phyloP scores from a whole-genome alignment of 257 asterid species.

The Echium plantagineum region DNA sequence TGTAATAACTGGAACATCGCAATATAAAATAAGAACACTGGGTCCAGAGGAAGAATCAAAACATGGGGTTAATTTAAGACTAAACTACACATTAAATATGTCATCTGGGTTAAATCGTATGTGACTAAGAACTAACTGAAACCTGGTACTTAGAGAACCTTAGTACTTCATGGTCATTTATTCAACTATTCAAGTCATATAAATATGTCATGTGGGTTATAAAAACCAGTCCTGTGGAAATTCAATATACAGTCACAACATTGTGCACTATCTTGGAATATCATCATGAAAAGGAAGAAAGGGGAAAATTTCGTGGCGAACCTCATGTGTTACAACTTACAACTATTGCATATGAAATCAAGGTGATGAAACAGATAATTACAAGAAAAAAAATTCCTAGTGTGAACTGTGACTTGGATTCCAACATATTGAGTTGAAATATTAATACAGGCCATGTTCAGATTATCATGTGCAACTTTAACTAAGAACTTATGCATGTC shows the following conservation, averaged over 20 bases:
- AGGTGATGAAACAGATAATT: constrained; percentile 32
- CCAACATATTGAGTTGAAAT: constrained; percentile 45
- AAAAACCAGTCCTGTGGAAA: constrained; percentile 26
- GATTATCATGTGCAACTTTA: constrained; percentile 7
- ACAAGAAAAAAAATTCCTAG: constrained; percentile 34
- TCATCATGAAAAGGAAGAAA: constrained; percentile 51
- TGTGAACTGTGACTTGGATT: constrained; percentile 68
- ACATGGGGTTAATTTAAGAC: not conserved
- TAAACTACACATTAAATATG: not conserved
- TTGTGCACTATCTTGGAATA: constrained; percentile 36
- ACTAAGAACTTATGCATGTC: constrained; percentile 5
- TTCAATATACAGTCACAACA: constrained; percentile 23
- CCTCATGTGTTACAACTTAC: constrained; percentile 51
- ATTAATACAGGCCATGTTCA: constrained; percentile 24
- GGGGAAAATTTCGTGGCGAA: constrained; percentile 51
- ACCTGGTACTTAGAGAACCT: constrained; percentile 8
- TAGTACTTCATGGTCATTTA: constrained; percentile 17
- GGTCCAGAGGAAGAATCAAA: not conserved
- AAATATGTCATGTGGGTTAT: constrained; percentile 10
- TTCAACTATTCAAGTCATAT: constrained; percentile 8
- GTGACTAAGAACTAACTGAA: not conserved
- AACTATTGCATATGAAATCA: constrained; percentile 30
- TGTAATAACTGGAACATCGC: not conserved
- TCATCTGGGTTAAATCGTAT: no score
- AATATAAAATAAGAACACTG: no score